Conservation (phyloP, 2,329 filamentous ascomycete genomes). For the Diaporthe aspalathi region DNA sequence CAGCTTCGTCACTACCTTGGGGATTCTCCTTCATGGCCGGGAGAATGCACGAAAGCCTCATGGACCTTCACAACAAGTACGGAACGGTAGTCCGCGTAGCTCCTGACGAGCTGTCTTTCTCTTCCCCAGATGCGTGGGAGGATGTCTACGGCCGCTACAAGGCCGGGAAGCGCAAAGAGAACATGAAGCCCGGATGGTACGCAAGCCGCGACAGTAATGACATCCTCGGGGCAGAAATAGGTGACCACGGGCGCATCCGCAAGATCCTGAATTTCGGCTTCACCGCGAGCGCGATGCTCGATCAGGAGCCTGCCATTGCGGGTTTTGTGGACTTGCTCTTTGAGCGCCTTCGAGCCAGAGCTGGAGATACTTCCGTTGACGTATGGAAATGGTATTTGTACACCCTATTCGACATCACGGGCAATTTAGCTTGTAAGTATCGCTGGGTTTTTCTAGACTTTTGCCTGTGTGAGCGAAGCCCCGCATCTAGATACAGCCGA, state of each 20-base stretch:
- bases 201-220: slow-evolving; percentile 3
- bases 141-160: slow-evolving; percentile 23
- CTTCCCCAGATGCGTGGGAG: slow-evolving; percentile 25
- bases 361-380: slow-evolving; percentile 39
- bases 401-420: slow-evolving; percentile 41
- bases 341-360: slow-evolving; percentile 43
- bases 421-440: slow-evolving; percentile 29
- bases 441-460: too few relatives aligned
- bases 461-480: neutral
- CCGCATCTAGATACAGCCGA: neutral
- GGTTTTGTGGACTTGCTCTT: slow-evolving; percentile 37
- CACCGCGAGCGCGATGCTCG: slow-evolving; percentile 12
- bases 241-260: slow-evolving; percentile 25
- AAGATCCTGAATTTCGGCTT: slow-evolving; percentile 17
- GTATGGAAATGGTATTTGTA: slow-evolving; percentile 47
- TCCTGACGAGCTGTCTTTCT: slow-evolving; percentile 24
- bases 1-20: slow-evolving; percentile 16
- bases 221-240: slow-evolving; percentile 17
- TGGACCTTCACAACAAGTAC: slow-evolving; percentile 20
- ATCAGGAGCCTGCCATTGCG: slow-evolving; percentile 25
- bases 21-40: slow-evolving; percentile 20
- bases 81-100: slow-evolving; percentile 15
- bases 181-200: slow-evolving; percentile 21
- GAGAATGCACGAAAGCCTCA: slow-evolving; percentile 3
- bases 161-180: slow-evolving; percentile 14